phyloP scores from a whole-genome alignment of 2,329 filamentous ascomycete genomes.

The Bipolaris victoriae region DNA sequence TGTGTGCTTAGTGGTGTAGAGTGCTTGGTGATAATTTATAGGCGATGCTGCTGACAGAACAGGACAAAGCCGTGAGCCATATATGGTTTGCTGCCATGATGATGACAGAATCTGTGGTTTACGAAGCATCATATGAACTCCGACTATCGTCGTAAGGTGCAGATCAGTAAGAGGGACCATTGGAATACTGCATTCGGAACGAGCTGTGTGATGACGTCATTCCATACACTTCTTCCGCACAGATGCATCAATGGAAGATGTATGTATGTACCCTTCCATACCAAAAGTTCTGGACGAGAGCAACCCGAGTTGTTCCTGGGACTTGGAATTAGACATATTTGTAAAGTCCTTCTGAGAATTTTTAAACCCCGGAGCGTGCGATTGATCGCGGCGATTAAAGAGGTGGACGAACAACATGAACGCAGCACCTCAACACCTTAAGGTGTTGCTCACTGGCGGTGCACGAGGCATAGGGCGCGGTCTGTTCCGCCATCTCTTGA shows the following conservation, averaged over 20 bases:
- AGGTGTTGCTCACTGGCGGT: slow-evolving; percentile 52
- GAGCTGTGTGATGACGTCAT: background rate
- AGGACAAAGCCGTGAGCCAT: too few relatives aligned
- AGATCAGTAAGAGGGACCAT: background rate
- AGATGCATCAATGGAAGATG: background rate
- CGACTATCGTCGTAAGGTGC: background rate
- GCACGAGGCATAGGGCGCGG: slow-evolving; percentile 56
- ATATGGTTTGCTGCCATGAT: too few relatives aligned
- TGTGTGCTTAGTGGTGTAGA: background rate
- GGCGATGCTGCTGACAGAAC: too few relatives aligned
- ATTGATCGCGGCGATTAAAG: background rate
- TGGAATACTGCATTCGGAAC: background rate
- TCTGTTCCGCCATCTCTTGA: slow-evolving; percentile 52
- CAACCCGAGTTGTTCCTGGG: too few relatives aligned
- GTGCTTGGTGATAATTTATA: background rate
- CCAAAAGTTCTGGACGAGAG: too few relatives aligned
- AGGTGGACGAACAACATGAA: slow-evolving; percentile 2
- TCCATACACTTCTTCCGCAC: background rate
- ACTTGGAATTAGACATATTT: too few relatives aligned
- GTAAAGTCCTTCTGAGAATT: too few relatives aligned
- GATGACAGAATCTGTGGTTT: too few relatives aligned
- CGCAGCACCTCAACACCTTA: slow-evolving; percentile 19
- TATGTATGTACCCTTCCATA: background rate
- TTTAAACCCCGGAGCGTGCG: too few relatives aligned
- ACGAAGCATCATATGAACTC: too few relatives aligned